Percentiles rank a stretch among this genome's conserved stretches.
phyloP scores from a whole-genome alignment of 2,329 filamentous ascomycete genomes.

The Neonectria coccinea region DNA sequence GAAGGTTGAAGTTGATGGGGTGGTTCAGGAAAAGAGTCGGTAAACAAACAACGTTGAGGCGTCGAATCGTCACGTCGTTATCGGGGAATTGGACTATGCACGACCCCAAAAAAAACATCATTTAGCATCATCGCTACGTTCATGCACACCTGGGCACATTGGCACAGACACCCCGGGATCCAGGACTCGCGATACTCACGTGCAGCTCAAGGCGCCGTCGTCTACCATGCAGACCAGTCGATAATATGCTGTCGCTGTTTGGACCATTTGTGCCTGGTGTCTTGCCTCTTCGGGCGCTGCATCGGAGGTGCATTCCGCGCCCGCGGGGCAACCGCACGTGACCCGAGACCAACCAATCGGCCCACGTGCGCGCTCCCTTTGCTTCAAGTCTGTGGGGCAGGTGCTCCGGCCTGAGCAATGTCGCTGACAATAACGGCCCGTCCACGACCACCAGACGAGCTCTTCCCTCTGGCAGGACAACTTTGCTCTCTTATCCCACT shows the following conservation, averaged over 20 bases:
- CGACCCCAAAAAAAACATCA: conserved; percentile 27
- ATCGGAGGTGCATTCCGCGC: conserved; percentile 24
- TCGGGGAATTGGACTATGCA: conserved; percentile 35
- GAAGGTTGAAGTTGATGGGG: conserved; percentile 40
- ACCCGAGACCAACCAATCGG: conserved; percentile 46
- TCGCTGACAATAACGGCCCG: conserved; percentile 37
- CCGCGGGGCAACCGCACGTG: conserved; percentile 46
- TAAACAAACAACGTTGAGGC: conserved; percentile 47
- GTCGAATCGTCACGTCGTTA: conserved; percentile 44
- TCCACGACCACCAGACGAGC: conserved; percentile 8
- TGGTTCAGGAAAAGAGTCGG: conserved; percentile 42
- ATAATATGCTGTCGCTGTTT: conserved; percentile 31
- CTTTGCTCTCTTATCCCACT: conserved; percentile 11
- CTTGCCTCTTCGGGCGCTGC: conserved; percentile 45
- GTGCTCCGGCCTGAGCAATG: conserved; percentile 31
- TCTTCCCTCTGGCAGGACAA: conserved; percentile 14
- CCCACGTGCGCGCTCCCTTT: conserved; percentile 47
- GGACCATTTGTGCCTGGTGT: conserved; percentile 40
- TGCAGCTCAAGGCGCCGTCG: conserved; percentile 28
- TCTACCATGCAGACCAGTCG: conserved; percentile 20
- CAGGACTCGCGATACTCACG: conserved; percentile 28
- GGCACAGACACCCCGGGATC: conserved; percentile 5
- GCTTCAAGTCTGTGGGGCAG: conserved; percentile 26
- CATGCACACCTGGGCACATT: conserved; percentile 24
- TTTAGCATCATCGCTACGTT: conserved; percentile 34